These are phyloP conservation scores for Chloris gayana DNA, from an alignment of 176 grass and related monocot species.

Conservation along the genomic window DNA sequence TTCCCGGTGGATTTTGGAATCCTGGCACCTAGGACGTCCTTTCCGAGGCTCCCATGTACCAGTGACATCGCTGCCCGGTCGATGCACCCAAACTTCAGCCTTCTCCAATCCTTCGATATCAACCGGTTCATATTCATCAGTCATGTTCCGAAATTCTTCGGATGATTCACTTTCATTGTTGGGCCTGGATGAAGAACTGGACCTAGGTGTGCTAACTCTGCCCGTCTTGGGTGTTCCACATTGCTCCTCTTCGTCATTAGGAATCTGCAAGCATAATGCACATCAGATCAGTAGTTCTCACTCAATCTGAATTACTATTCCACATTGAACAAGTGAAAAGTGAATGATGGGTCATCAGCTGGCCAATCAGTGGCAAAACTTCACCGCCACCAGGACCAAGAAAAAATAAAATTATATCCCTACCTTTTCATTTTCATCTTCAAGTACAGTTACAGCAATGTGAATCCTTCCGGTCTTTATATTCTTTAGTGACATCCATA, in stretches of 20 bases:
- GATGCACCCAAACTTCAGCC: constrained; percentile 79
- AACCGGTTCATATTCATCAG: constrained; percentile 79
- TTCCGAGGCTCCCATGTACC: constrained; percentile 74
- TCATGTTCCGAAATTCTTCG: constrained; percentile 51
- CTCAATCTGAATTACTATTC: background rate
- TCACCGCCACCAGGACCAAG: background rate
- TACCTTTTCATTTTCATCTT: constrained; percentile 75
- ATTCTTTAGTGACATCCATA: constrained; percentile 90
- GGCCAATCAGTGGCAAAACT: background rate
- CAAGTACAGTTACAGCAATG: constrained; percentile 83
- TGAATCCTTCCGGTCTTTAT: constrained; percentile 84
- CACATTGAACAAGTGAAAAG: background rate
- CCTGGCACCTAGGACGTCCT: constrained; percentile 55
- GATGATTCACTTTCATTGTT: constrained; percentile 39
- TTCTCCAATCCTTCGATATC: constrained; percentile 79
- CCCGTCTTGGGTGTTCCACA: constrained; percentile 35
- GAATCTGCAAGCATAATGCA: constrained; percentile 38
- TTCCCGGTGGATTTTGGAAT: constrained; percentile 55
- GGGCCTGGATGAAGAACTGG: constrained; percentile 39
- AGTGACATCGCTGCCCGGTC: constrained; percentile 59
- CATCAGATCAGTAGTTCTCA: background rate
- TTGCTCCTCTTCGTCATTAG: constrained; percentile 31
- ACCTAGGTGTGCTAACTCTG: constrained; percentile 43
- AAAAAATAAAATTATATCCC: constrained; percentile 14
- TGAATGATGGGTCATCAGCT: background rate